phyloP scores from a whole-genome alignment of 805 yeast genomes.

The Candida glaebosa region DNA sequence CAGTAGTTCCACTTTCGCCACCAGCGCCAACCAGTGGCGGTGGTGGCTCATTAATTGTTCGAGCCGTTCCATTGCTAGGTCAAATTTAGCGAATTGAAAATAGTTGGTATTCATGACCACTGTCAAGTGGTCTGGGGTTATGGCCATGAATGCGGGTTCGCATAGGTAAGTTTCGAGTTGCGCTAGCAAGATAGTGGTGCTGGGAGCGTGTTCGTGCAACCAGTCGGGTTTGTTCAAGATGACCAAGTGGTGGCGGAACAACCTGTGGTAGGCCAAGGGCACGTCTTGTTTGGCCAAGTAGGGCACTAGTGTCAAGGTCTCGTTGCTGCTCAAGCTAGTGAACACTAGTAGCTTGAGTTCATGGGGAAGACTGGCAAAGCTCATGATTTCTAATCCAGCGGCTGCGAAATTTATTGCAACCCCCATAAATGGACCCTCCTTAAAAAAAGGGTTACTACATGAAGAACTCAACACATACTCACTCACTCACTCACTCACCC shows the following conservation, averaged over 20 bases:
- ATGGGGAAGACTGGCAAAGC: conserved; percentile 13
- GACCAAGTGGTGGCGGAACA: conserved; percentile 7
- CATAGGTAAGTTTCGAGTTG: neutral
- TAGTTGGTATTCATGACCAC: conserved; percentile 6
- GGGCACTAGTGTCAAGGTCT: conserved; percentile 9
- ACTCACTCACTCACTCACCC: too few species aligned
- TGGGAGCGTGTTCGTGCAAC: neutral
- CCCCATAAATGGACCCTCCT: too few species aligned
- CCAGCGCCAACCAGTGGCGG: conserved; percentile 1
- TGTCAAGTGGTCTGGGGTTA: conserved; percentile 3
- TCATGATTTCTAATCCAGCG: neutral
- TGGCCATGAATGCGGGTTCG: conserved; percentile 1
- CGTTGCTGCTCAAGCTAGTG: conserved; percentile 10
- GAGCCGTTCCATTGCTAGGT: conserved; percentile 5
- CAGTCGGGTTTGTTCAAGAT: conserved; percentile 5
- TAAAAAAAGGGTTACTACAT: too few species aligned
- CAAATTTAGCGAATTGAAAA: conserved; percentile 8
- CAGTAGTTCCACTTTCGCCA: conserved; percentile 18
- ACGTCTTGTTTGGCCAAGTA: neutral
- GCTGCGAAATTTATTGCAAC: too few species aligned
- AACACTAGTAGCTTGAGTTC: conserved; percentile 17
- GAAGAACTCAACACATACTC: too few species aligned
- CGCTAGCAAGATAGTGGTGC: neutral
- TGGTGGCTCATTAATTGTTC: neutral
- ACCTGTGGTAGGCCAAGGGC: conserved; percentile 6